phyloP scores from a whole-genome alignment of 2,329 filamentous ascomycete genomes.

The Dothidotthia symphoricarpi region DNA sequence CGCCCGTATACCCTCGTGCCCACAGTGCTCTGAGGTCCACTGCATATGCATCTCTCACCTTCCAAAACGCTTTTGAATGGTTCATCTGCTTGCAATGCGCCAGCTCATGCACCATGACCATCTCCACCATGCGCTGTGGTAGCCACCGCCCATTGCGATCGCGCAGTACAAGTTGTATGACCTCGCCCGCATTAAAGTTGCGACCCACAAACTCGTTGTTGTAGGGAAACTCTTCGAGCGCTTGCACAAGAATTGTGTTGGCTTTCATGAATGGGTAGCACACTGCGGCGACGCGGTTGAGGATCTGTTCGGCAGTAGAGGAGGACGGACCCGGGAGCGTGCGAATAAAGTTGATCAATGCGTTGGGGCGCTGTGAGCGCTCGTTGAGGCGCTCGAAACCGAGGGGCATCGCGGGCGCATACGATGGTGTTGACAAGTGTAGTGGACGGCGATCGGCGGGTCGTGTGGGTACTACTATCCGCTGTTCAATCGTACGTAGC shows the following conservation, averaged over 20 bases:
- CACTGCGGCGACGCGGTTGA: constrained; percentile 59
- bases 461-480: neutral
- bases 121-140: constrained; percentile 79
- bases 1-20: constrained; percentile 69
- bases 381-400: constrained; percentile 78
- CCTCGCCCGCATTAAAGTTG: constrained; percentile 87
- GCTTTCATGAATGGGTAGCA: constrained; percentile 62
- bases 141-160: constrained; percentile 67
- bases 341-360: constrained; percentile 81
- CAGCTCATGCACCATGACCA: constrained; percentile 94
- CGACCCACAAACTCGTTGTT: constrained; percentile 82
- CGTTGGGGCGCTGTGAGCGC: constrained; percentile 70
- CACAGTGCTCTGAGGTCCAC: constrained; percentile 69
- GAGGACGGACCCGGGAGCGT: constrained; percentile 60
- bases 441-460: no score
- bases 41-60: constrained; percentile 70
- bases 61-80: constrained; percentile 78
- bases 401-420: constrained; percentile 62
- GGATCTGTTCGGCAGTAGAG: constrained; percentile 33
- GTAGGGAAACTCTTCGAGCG: constrained; percentile 75
- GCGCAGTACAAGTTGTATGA: constrained; percentile 79
- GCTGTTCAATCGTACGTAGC: neutral
- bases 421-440: no score
- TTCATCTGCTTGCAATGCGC: constrained; percentile 93
- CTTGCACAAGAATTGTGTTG: constrained; percentile 48